Evolutionary conservation across 2,329 filamentous ascomycete species (phyloP).

Genomic region (Alternaria sp.): DNA sequence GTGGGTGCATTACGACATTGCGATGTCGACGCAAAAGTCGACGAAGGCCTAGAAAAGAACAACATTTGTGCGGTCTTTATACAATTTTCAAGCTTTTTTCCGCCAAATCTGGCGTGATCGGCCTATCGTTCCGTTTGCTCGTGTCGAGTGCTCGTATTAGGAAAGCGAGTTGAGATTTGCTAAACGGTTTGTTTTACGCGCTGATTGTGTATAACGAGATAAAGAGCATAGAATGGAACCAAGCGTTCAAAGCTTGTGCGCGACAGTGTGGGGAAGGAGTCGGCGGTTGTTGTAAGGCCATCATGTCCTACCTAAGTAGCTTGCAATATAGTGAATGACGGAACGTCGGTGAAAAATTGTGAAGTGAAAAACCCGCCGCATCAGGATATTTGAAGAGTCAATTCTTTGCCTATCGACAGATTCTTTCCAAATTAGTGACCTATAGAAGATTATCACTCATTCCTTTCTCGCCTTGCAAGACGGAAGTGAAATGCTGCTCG

Average conservation of each 20-base stretch:
- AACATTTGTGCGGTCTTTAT: not conserved
- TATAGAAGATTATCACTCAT: not conserved
- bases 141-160: not conserved
- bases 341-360: not conserved
- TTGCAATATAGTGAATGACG: not conserved
- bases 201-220: not conserved
- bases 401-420: not conserved
- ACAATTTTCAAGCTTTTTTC: not conserved
- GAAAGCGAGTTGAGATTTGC: not conserved
- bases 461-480: not conserved
- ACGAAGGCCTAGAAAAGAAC: not conserved
- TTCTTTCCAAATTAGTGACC: not conserved
- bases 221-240: not conserved
- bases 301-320: not conserved
- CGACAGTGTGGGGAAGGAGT: not conserved
- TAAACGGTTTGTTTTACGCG: not conserved
- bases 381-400: not conserved
- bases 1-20: not conserved
- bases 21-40: not conserved
- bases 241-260: not conserved
- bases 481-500: not conserved
- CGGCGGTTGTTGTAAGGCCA: not conserved
- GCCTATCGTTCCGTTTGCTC: not conserved
- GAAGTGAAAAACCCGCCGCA: not conserved
- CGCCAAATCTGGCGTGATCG: not conserved